Evolutionary conservation across 306 rosid genomes (phyloP), one percentile per base, ranked within the genome.

Genomic region (Inga oerstediana): DNA sequence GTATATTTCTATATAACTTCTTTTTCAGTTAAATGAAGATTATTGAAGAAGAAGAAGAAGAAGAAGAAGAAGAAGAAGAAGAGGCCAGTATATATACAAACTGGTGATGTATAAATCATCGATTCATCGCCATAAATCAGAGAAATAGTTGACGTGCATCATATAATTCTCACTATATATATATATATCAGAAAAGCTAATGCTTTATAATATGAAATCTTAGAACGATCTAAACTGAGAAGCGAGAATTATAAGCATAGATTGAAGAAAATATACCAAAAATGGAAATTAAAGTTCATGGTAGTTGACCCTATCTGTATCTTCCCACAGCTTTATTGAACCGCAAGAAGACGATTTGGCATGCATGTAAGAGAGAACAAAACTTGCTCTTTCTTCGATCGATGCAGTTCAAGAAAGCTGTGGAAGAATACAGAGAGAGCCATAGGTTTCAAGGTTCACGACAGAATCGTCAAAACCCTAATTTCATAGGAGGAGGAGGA

Each of bases 361-460:
- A 84, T 87, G 87, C 89, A 80, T 85, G 84, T 72, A 84, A 84
- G 62, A 20, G 62, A 58, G 24, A 7, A 54, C 24, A 19, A 35
- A 82, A 41, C 58, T 80, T 80, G 68, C 91, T 88, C 85, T 78
- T 67, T 16, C 20, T 52, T 17, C 20, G 17, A 52, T 52, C 19
- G 89, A 91, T 92, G 99, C 99, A 92, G 99, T 97, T 97, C 99
- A 97, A 97, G 99, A 97, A 97, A 97, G 99, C 99, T 97, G 99
- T 97, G 99, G 99, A 97, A 97, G 90, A 94, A 94, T 91, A 92
- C 94, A 88, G 89, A 90, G 88, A 97, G 97, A 87, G 80, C 83
- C 98, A 94, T 83, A 54, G 54, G 43, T 54, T 80, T 83, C 80
- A 84, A 85, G 79, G 61, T 81, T 82, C 69, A 81, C n/a, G 22